Evolutionary conservation across 306 rosid species (phyloP).

Genomic region (Rosa rugosa): DNA sequence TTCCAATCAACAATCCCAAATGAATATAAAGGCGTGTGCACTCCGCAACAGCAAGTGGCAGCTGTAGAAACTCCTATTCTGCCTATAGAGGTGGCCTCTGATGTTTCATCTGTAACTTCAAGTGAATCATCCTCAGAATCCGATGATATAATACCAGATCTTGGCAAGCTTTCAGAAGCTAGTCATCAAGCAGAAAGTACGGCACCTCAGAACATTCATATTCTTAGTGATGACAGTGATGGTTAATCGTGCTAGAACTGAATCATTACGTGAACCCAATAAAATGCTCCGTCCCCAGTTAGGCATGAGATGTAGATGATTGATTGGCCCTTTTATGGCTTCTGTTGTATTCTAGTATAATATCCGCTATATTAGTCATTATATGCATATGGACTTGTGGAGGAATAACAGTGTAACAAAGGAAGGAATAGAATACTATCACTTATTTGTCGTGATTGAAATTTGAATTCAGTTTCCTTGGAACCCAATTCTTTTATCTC

Average conservation of each 20-base stretch:
- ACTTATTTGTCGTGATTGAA: not conserved
- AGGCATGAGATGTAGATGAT: not conserved
- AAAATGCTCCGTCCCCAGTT: not conserved
- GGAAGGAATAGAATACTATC: not conserved
- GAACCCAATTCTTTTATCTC: not conserved
- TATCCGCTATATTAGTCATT: not conserved
- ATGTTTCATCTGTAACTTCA: constrained; percentile 41
- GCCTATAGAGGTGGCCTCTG: constrained; percentile 23
- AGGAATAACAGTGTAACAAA: not conserved
- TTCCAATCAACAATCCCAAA: constrained; percentile 13
- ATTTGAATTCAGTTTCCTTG: not conserved
- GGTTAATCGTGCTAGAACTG: not conserved
- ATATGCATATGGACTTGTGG: not conserved
- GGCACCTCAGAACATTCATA: not conserved
- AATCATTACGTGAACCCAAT: not conserved
- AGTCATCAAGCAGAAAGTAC: not conserved
- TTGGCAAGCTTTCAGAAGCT: not conserved
- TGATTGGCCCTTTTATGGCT: not conserved
- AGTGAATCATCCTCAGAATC: constrained; percentile 56
- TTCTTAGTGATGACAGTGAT: constrained; percentile 21
- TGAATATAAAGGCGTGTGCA: constrained; percentile 4
- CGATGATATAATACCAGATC: constrained; percentile 3
- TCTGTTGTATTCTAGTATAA: not conserved
- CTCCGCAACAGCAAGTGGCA: constrained; percentile 1
- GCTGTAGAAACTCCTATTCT: constrained; percentile 16